Percentiles rank a stretch among this genome's conserved stretches.
These are phyloP conservation scores for Notholithocarpus densiflorus DNA, from an alignment of 306 rosid genomes.

Conservation along the genomic window DNA sequence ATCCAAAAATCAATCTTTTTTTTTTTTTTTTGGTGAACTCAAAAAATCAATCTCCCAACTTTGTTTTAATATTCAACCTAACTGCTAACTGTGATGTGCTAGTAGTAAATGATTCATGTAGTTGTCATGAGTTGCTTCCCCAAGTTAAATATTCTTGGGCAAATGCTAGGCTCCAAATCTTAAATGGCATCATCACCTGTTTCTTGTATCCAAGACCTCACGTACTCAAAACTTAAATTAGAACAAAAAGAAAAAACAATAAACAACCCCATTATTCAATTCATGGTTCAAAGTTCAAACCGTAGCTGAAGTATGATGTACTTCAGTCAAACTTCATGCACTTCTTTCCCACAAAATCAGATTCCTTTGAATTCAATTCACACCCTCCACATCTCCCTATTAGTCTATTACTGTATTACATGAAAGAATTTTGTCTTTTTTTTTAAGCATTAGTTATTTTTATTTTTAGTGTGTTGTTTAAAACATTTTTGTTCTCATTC, in stretches of 20 bases:
- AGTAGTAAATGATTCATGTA: neutral
- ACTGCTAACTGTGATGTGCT: neutral
- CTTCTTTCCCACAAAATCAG: conserved; percentile 28
- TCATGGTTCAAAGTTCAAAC: conserved; percentile 12
- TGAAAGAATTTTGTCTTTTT: conserved; percentile 29
- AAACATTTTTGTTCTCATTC: conserved; percentile 54
- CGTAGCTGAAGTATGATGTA: conserved; percentile 11
- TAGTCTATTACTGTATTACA: neutral
- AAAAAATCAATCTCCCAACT: neutral
- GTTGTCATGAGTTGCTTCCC: neutral
- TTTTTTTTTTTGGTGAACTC: too few species aligned
- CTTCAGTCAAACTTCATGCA: conserved; percentile 39
- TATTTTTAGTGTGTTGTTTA: neutral
- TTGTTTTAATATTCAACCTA: neutral
- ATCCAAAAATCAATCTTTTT: too few species aligned
- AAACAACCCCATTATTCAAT: too few species aligned
- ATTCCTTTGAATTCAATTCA: conserved; percentile 33
- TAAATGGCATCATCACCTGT: neutral
- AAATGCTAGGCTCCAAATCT: neutral
- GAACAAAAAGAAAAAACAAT: neutral
- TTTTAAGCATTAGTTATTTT: conserved; percentile 10
- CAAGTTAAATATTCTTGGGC: neutral
- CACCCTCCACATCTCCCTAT: conserved; percentile 27
- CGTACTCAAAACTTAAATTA: neutral
- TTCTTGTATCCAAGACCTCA: neutral